Conservation (phyloP, 108 stramenopile genomes). For the Epithemia pelagica region DNA sequence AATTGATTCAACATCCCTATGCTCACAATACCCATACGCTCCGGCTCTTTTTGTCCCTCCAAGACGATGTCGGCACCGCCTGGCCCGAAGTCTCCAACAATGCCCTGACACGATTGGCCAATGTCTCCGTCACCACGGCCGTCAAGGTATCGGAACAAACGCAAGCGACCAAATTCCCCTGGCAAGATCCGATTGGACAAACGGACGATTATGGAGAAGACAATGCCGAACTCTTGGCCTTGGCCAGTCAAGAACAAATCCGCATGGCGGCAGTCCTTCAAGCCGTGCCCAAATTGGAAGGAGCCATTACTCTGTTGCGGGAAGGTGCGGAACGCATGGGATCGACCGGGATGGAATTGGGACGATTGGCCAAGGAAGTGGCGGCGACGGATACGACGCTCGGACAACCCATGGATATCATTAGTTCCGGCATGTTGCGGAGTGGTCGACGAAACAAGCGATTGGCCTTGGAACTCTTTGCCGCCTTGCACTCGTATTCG, state of each 20-base stretch:
- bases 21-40: conserved; percentile 45
- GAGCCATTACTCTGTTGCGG: conserved; percentile 44
- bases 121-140: conserved; percentile 12
- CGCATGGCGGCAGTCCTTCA: conserved; percentile 68
- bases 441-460: conserved; percentile 66
- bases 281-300: conserved; percentile 84
- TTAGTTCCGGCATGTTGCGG: conserved; percentile 55
- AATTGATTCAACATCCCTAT: conserved; percentile 56
- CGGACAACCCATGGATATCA: conserved; percentile 39
- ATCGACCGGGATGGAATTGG: conserved; percentile 67
- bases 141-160: conserved; percentile 15
- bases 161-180: conserved; percentile 24
- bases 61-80: conserved; percentile 85
- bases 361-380: conserved; percentile 59
- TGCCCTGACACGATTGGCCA: conserved; percentile 60
- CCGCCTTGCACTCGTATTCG: conserved; percentile 60
- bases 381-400: conserved; percentile 37
- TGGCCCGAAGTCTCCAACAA: conserved; percentile 83
- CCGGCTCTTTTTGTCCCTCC: conserved; percentile 63
- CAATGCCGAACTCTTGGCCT: conserved; percentile 70
- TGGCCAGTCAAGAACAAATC: conserved; percentile 53
- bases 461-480: conserved; percentile 59
- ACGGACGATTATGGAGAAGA: conserved; percentile 51
- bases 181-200: conserved; percentile 17
- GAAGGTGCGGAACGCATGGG: conserved; percentile 62